Percentiles rank a stretch among this genome's conserved stretches.
phyloP scores from a whole-genome alignment of 2,329 filamentous ascomycete genomes.

The Fusarium sp. region DNA sequence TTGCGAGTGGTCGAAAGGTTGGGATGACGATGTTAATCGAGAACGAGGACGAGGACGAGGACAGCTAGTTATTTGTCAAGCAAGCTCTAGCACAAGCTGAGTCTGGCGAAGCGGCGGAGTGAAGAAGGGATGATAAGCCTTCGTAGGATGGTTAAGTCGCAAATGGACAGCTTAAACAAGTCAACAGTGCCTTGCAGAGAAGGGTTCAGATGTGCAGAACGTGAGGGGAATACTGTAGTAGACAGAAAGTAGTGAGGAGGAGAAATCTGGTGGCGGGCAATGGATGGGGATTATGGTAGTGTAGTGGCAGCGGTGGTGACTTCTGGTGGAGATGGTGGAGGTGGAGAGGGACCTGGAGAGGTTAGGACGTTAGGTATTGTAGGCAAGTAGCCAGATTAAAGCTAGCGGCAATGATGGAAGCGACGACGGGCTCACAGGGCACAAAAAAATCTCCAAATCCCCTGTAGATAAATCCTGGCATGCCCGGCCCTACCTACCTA shows the following conservation, averaged over 20 bases:
- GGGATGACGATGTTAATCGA: constrained; percentile 34
- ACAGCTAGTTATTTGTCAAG: constrained; percentile 44
- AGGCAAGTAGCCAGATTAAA: constrained; percentile 27
- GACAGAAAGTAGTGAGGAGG: constrained; percentile 25
- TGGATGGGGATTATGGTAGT: constrained; percentile 34
- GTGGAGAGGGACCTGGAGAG: constrained; percentile 40
- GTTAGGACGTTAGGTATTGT: constrained; percentile 18
- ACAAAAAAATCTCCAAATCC: constrained; percentile 15
- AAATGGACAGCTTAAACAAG: constrained; percentile 3
- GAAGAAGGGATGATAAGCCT: constrained; percentile 31
- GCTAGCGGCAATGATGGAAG: constrained; percentile 46
- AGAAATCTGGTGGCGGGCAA: constrained; percentile 46
- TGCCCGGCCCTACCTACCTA: background rate
- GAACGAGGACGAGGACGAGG: constrained; percentile 32
- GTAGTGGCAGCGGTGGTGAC: constrained; percentile 43
- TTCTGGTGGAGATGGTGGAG: constrained; percentile 44
- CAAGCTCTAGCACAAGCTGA: constrained; percentile 47
- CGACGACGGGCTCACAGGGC: constrained; percentile 29
- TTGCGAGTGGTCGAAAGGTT: constrained; percentile 15
- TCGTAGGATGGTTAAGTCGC: constrained; percentile 21
- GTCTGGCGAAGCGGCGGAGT: constrained; percentile 9
- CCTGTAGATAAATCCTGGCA: constrained; percentile 27
- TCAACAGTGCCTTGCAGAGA: constrained; percentile 31
- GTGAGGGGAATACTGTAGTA: constrained; percentile 31
- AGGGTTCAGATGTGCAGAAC: constrained; percentile 4